These are phyloP conservation scores for Metschnikowia amazonensis DNA, from an alignment of 805 yeast genomes.

Conservation along the genomic window DNA sequence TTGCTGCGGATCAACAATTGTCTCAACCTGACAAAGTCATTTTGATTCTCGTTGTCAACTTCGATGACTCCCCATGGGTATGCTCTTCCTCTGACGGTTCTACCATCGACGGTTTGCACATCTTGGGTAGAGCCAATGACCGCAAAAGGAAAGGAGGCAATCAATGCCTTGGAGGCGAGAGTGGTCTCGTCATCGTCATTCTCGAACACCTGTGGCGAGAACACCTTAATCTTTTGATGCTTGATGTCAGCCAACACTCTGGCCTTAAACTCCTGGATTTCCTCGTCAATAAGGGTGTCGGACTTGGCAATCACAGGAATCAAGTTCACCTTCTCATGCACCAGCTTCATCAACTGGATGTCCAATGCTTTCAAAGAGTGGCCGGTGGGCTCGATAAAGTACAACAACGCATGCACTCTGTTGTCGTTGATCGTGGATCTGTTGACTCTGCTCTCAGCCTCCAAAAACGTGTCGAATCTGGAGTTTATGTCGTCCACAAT, in stretches of 20 bases:
- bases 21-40: constrained; percentile 86
- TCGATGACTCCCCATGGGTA: constrained; percentile 98
- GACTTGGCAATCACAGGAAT: constrained; percentile 94
- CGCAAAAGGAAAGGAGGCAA: constrained; percentile 82
- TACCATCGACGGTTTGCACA: constrained; percentile 69
- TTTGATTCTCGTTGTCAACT: constrained; percentile 90
- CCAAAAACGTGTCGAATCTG: constrained; percentile 85
- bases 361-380: constrained; percentile 88
- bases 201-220: constrained; percentile 73
- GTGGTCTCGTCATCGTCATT: constrained; percentile 83
- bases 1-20: constrained; percentile 85
- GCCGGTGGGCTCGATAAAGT: constrained; percentile 96
- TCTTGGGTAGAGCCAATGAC: constrained; percentile 84
- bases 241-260: constrained; percentile 74
- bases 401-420: constrained; percentile 88
- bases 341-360: constrained; percentile 78
- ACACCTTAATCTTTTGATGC: constrained; percentile 66
- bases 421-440: constrained; percentile 70
- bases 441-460: constrained; percentile 79
- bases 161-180: constrained; percentile 59
- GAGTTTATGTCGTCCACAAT: constrained; percentile 83
- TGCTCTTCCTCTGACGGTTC: constrained; percentile 80
- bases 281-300: constrained; percentile 88
- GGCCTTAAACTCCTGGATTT: constrained; percentile 68
- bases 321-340: constrained; percentile 87